Evolutionary conservation across 306 rosid genomes (phyloP).

Genomic region (Purshia tridentata): DNA sequence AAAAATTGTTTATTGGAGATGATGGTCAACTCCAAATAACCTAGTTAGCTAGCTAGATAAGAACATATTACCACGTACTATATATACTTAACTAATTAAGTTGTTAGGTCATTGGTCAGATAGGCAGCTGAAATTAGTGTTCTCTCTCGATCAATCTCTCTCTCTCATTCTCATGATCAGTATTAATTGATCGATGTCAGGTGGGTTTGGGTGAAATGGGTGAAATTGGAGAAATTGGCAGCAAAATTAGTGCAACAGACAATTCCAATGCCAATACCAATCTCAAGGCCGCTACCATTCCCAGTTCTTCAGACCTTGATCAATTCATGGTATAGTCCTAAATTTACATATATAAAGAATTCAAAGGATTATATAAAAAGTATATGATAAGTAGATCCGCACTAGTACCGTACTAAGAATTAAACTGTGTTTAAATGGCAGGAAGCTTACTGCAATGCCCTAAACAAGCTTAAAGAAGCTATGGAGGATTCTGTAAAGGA

Average conservation of each 20-base stretch:
- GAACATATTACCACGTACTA: too few relatives aligned
- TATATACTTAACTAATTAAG: too few relatives aligned
- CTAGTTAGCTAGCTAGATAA: too few relatives aligned
- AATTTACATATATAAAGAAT: too few relatives aligned
- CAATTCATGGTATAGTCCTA: slow-evolving; percentile 15
- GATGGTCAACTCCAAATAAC: too few relatives aligned
- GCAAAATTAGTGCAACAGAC: not conserved
- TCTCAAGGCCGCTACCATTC: not conserved
- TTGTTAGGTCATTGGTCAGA: not conserved
- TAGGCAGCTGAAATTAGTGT: not conserved
- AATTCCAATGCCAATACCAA: not conserved
- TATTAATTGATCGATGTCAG: not conserved
- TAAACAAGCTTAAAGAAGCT: slow-evolving; percentile 18
- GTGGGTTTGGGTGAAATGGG: slow-evolving; percentile 19
- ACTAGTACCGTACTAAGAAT: too few relatives aligned
- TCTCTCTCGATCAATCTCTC: too few relatives aligned
- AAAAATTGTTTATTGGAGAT: too few relatives aligned
- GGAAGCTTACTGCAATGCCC: slow-evolving; percentile 20
- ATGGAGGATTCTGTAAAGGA: slow-evolving; percentile 19
- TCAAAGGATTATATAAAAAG: too few relatives aligned
- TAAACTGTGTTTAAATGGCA: not conserved
- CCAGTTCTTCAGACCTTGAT: slow-evolving; percentile 22
- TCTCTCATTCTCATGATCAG: too few relatives aligned
- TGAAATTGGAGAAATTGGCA: slow-evolving; percentile 3
- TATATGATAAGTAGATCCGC: too few relatives aligned